Evolutionary conservation across 768 basidiomycete genomes (phyloP).

Genomic region (Leccinum rimulosum): DNA sequence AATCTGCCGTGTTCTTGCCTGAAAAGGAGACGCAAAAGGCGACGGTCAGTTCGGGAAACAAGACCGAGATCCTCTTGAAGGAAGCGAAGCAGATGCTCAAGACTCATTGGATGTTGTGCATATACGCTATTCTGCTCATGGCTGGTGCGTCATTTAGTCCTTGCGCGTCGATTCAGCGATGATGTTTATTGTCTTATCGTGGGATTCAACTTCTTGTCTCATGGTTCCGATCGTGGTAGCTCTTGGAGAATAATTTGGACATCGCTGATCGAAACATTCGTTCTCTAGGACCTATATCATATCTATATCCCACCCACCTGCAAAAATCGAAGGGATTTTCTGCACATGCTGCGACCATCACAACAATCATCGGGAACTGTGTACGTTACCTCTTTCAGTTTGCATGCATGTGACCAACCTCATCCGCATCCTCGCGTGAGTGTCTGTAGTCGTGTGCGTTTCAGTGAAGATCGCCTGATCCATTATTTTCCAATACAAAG

Average conservation of each 20-base stretch:
- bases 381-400: constrained; percentile 32
- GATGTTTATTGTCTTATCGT: no score
- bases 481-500: constrained; percentile 23
- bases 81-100: constrained; percentile 79
- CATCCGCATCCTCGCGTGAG: constrained; percentile 32
- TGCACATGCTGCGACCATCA: neutral
- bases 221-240: constrained; percentile 46
- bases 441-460: constrained; percentile 11
- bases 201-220: constrained; percentile 79
- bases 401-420: neutral
- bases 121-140: constrained; percentile 85
- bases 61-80: constrained; percentile 68
- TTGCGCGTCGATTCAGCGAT: neutral
- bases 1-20: constrained; percentile 70
- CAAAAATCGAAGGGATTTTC: constrained; percentile 59
- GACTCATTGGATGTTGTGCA: constrained; percentile 75
- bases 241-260: neutral
- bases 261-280: neutral
- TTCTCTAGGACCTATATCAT: constrained; percentile 32
- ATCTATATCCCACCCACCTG: constrained; percentile 81
- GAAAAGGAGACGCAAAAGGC: constrained; percentile 55
- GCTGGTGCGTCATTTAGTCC: constrained; percentile 37
- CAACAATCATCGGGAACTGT: constrained; percentile 41
- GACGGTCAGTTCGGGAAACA: constrained; percentile 38
- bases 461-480: neutral